Evolutionary conservation across 2,329 filamentous ascomycete species (phyloP).

Genomic region (Myriosclerotinia curreyana): DNA sequence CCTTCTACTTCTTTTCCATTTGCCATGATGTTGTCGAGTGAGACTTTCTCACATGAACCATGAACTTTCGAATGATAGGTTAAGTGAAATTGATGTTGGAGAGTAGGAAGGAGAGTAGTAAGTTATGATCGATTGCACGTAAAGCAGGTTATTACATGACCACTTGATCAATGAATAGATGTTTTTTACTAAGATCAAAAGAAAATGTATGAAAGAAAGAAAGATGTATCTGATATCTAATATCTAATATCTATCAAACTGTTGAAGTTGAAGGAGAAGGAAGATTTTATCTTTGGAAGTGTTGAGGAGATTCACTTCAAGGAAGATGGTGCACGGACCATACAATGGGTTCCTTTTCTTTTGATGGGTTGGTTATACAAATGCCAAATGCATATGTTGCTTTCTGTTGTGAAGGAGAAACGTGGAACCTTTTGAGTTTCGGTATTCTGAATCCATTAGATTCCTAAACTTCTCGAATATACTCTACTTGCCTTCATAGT

Average conservation of each 20-base stretch:
- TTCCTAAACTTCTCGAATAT: too few relatives aligned
- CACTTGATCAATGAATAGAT: not conserved
- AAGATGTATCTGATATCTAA: too few relatives aligned
- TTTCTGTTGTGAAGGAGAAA: too few relatives aligned
- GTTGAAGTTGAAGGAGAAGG: not conserved
- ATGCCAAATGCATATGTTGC: too few relatives aligned
- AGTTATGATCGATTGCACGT: not conserved
- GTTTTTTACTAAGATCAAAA: not conserved
- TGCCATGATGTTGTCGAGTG: slow-evolving; percentile 24
- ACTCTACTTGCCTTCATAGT: too few relatives aligned
- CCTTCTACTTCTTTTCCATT: slow-evolving; percentile 18
- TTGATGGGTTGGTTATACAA: too few relatives aligned
- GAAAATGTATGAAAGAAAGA: not conserved
- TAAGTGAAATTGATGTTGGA: not conserved
- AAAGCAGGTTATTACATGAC: not conserved
- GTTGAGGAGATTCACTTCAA: slow-evolving; percentile 8
- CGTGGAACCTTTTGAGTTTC: too few relatives aligned
- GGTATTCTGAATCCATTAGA: too few relatives aligned
- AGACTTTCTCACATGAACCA: not conserved
- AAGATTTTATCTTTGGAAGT: not conserved
- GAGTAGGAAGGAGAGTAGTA: not conserved
- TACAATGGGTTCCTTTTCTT: not conserved
- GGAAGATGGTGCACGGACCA: slow-evolving; percentile 8
- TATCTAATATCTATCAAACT: not conserved
- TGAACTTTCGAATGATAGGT: not conserved